These are phyloP conservation scores for Clausena lansium DNA, from an alignment of 345 rosid species.

Conservation along the genomic window DNA sequence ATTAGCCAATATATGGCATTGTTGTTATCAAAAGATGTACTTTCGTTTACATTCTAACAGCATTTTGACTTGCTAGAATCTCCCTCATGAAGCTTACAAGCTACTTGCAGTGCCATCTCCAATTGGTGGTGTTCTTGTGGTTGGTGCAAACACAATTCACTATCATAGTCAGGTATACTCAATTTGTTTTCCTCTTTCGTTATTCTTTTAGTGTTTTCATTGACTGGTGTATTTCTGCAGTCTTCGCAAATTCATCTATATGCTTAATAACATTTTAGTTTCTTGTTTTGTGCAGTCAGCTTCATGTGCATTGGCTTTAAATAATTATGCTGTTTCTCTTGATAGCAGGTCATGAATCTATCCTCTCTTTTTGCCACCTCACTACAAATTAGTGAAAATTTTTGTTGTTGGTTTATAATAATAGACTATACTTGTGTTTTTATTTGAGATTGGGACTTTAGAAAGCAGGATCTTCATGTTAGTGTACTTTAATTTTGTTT, in stretches of 20 bases:
- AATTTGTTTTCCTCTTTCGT: slow-evolving; percentile 7
- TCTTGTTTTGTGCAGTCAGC: slow-evolving; percentile 71
- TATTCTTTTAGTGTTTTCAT: background rate
- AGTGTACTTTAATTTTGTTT: background rate
- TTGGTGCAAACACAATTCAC: slow-evolving; percentile 80
- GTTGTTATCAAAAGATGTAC: background rate
- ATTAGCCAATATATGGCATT: background rate
- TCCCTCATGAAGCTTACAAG: slow-evolving; percentile 97
- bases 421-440: background rate
- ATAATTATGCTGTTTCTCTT: slow-evolving; percentile 68
- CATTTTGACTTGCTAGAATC: slow-evolving; percentile 57
- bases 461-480: background rate
- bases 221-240: slow-evolving; percentile 1
- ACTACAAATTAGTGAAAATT: background rate
- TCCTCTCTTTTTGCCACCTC: slow-evolving; percentile 4
- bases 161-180: slow-evolving; percentile 85
- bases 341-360: slow-evolving; percentile 66
- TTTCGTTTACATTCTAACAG: slow-evolving; percentile 8
- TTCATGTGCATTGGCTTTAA: slow-evolving; percentile 80
- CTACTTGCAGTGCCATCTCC: slow-evolving; percentile 96
- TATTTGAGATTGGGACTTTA: background rate
- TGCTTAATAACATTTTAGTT: slow-evolving; percentile 8
- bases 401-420: slow-evolving; percentile 1
- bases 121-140: slow-evolving; percentile 92
- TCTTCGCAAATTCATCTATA: slow-evolving; percentile 7